These are phyloP conservation scores for Pichia sp. DNA, from an alignment of 1,139 yeast genomes.

Conservation along the genomic window DNA sequence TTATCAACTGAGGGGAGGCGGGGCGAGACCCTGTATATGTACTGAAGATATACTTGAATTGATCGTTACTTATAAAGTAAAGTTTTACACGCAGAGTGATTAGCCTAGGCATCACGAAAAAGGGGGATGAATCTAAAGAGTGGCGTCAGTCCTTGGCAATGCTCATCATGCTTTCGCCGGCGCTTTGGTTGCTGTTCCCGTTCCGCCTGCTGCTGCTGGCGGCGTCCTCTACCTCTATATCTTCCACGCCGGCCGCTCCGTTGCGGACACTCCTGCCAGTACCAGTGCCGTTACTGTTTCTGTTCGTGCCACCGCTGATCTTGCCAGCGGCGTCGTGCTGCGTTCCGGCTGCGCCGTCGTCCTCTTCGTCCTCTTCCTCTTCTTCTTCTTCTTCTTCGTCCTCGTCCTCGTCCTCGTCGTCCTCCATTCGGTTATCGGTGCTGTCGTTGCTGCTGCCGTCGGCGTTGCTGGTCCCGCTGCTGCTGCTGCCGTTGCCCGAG, in stretches of 20 bases:
- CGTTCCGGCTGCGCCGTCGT: slow-evolving; percentile 14
- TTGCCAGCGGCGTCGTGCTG: slow-evolving; percentile 12
- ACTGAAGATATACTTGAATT: background rate
- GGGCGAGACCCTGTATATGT: background rate
- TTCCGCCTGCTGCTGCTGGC: slow-evolving; percentile 2
- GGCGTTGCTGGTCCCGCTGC: background rate
- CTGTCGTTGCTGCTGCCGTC: slow-evolving; percentile 1
- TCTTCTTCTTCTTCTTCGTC: slow-evolving; percentile 15
- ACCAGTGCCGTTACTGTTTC: background rate
- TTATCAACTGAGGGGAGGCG: slow-evolving; percentile 55
- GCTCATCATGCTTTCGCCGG: slow-evolving; percentile 32
- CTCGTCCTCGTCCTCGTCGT: slow-evolving; percentile 29
- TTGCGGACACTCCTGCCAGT: background rate
- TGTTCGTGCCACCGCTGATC: background rate
- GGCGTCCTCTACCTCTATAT: slow-evolving; percentile 8
- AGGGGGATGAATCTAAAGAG: no score
- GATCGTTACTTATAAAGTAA: slow-evolving; percentile 3
- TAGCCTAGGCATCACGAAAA: background rate
- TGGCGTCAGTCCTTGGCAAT: slow-evolving; percentile 23
- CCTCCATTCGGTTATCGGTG: slow-evolving; percentile 9
- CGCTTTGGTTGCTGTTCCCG: slow-evolving; percentile 18
- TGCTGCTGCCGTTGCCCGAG: background rate
- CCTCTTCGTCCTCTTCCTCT: slow-evolving; percentile 24
- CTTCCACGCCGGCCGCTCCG: background rate
- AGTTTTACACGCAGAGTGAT: slow-evolving; percentile 9